Percentiles rank a stretch among this genome's conserved stretches.
phyloP scores from a whole-genome alignment of 495 filamentous ascomycete species.

The Stereocaulon alpinum region DNA sequence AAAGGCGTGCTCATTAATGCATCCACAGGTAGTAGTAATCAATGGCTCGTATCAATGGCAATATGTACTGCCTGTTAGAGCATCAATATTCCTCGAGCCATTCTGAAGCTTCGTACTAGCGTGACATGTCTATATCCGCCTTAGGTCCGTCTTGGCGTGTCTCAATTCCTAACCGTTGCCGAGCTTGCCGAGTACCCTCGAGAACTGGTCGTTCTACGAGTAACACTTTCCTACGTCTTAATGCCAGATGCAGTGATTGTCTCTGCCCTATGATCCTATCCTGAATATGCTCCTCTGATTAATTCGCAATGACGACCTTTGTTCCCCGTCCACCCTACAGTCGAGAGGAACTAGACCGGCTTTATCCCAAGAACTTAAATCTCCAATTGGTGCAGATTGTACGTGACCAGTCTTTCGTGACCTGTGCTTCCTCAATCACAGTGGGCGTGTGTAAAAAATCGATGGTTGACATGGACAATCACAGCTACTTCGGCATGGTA shows the following conservation, averaged over 20 bases:
- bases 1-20: slow-evolving; percentile 13
- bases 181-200: too few relatives aligned
- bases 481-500: slow-evolving; percentile 76
- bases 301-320: slow-evolving; percentile 60
- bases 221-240: neutral
- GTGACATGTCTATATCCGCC: neutral
- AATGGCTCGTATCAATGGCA: neutral
- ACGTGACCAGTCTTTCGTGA: slow-evolving; percentile 22
- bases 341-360: slow-evolving; percentile 62
- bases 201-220: too few relatives aligned
- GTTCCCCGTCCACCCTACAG: slow-evolving; percentile 67
- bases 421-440: neutral
- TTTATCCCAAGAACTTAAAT: slow-evolving; percentile 72
- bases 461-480: neutral
- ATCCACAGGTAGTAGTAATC: neutral
- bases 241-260: too few relatives aligned
- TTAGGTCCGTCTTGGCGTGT: neutral
- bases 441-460: neutral
- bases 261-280: neutral
- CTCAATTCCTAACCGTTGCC: too few relatives aligned
- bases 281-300: neutral
- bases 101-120: neutral
- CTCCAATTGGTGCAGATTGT: slow-evolving; percentile 84
- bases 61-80: neutral
- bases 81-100: neutral